Conservation (phyloP, 495 filamentous ascomycete species). For the Glarea lozoyensis region DNA sequence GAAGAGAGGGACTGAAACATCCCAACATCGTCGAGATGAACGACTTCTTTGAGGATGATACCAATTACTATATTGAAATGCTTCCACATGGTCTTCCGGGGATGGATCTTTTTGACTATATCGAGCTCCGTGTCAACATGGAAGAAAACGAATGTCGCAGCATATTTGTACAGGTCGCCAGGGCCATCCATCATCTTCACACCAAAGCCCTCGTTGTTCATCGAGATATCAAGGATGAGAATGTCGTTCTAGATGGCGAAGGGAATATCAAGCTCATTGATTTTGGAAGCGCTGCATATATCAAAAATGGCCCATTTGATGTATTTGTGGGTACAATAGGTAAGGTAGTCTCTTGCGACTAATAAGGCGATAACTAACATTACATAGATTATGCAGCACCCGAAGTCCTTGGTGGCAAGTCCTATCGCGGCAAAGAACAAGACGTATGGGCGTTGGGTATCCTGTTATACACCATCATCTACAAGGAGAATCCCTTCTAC, state of each 20-base stretch:
- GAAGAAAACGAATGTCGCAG: slow-evolving; percentile 87
- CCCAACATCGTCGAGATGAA: slow-evolving; percentile 98
- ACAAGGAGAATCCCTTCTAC: slow-evolving; percentile 99
- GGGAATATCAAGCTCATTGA: slow-evolving; percentile 96
- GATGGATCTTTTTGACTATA: slow-evolving; percentile 99
- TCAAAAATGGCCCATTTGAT: slow-evolving; percentile 96
- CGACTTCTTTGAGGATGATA: slow-evolving; percentile 95
- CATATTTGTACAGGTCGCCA: slow-evolving; percentile 89
- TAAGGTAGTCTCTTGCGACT: slow-evolving; percentile 34
- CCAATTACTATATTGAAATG: slow-evolving; percentile 99
- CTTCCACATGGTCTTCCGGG: slow-evolving; percentile 89
- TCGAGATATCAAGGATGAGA: slow-evolving; percentile 98
- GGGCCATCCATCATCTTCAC: slow-evolving; percentile 85
- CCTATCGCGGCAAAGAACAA: slow-evolving; percentile 93
- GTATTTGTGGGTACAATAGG: slow-evolving; percentile 98
- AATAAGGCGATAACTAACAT: slow-evolving; percentile 6
- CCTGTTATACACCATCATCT: slow-evolving; percentile 94
- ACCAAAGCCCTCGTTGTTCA: slow-evolving; percentile 89
- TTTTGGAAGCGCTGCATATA: slow-evolving; percentile 95
- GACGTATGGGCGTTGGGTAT: slow-evolving; percentile 99
- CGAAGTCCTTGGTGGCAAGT: slow-evolving; percentile 87
- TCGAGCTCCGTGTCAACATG: slow-evolving; percentile 94
- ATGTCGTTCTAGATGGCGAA: slow-evolving; percentile 90
- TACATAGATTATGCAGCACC: slow-evolving; percentile 87
- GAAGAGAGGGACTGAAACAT: slow-evolving; percentile 76